Evolutionary conservation across 352 stramenopile genomes (phyloP).

Genomic region (Globisporangium takayamanum): DNA sequence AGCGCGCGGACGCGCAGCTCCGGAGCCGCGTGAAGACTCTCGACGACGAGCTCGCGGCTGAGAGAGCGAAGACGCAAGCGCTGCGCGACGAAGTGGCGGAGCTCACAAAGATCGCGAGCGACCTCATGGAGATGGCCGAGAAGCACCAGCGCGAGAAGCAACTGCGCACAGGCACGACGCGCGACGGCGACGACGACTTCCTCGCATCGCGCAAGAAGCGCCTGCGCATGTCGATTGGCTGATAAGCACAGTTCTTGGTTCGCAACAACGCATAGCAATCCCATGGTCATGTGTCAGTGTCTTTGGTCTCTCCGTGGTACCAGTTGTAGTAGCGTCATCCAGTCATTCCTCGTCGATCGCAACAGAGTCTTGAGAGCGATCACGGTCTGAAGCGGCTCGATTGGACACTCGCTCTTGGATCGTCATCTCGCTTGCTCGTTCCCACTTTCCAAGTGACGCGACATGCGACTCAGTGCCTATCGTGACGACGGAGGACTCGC

Average conservation of each 20-base stretch:
- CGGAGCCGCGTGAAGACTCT: constrained; percentile 36
- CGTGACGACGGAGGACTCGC: too few species aligned
- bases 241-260: not conserved
- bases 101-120: constrained; percentile 48
- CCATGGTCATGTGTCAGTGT: too few species aligned
- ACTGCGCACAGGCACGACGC: constrained; percentile 2
- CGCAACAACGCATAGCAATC: too few species aligned
- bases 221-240: constrained; percentile 18
- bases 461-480: too few species aligned
- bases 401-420: too few species aligned
- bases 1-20: constrained; percentile 53
- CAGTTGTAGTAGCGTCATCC: too few species aligned
- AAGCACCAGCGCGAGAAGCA: constrained; percentile 36
- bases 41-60: constrained; percentile 30
- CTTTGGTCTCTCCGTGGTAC: too few species aligned
- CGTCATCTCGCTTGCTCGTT: too few species aligned
- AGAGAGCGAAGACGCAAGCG: constrained; percentile 28
- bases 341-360: too few species aligned
- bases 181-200: constrained; percentile 10
- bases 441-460: too few species aligned
- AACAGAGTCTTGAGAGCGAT: too few species aligned
- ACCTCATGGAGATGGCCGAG: constrained; percentile 67
- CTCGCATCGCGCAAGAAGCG: constrained; percentile 14
- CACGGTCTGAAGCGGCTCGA: too few species aligned
- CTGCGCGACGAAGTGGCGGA: constrained; percentile 47